Base-by-base conservation (phyloP, 352 stramenopile genomes). In the Pythium dissimile region DNA sequence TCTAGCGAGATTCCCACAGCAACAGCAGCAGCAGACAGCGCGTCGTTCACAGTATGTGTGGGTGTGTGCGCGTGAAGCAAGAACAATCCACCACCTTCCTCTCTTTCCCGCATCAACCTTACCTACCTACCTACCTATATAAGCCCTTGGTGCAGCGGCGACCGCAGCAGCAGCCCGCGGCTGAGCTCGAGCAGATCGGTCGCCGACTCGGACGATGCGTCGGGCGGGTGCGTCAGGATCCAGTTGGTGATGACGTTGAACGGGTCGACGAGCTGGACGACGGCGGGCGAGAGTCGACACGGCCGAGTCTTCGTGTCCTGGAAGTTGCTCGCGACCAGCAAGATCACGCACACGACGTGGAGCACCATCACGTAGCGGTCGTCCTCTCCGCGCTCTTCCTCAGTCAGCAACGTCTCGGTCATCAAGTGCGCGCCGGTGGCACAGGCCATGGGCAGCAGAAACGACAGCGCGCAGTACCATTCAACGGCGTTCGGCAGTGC, bases 321-420 rank as follows among this genome's bases (percentile, higher is more conserved):
- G 12, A 81, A 76, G 21, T 81, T 73, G 49, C 77, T 88, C 1
- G 57, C 66, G 26, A 94, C 84, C 42, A 92, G 73, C 44, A 92
- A 63, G 27, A 94, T 64, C 21, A 89, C 72, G 54, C 76, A 90
- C 4, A 79, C 62, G 1, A 85, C 59, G 46, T 94, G 84, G 34
- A 94, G 65, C 34, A 92, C 62, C 80, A 92, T 82, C 9, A 89
- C 69, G 46, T 89, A 92, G 20, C 70, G 73, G 41, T 94, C 84
- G 37, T 94, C 84, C 62, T 91, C 80, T 26, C 80, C 78, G 5
- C 78, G 74, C 50, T 66, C 71, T 59, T 86, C 72, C 18, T 65
- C 51, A 16, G 63, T 71, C 11, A 89, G 54, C 16, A 71, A 54
- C n/a, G 71, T 57, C 43, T 92, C 70, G 5, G 42, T 53, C 59